A percentile compares a stretch with the other conserved stretches of the same genome.
phyloP scores from a whole-genome alignment of 805 yeast species.

The Metschnikowia reukaufii region DNA sequence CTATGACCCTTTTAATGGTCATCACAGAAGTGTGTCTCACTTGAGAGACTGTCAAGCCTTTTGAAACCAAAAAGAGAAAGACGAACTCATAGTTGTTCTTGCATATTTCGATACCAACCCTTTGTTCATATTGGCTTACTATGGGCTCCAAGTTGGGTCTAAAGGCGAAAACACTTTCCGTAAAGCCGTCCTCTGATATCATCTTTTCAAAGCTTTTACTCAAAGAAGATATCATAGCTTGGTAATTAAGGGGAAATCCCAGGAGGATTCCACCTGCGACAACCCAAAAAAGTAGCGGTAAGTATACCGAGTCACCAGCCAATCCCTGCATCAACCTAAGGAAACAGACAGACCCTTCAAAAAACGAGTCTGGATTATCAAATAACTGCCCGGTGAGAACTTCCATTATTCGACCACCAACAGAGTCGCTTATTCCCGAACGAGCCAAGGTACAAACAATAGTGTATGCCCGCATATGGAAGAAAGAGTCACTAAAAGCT shows the following conservation, averaged over 20 bases:
- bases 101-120: conserved; percentile 39
- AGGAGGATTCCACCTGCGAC: conserved; percentile 13
- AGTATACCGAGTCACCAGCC: conserved; percentile 43
- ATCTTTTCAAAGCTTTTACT: conserved; percentile 28
- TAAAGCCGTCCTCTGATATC: conserved; percentile 24
- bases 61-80: conserved; percentile 47
- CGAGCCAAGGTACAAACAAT: conserved; percentile 69
- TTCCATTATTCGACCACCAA: conserved; percentile 35
- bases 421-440: conserved; percentile 59
- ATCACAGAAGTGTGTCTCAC: conserved; percentile 48
- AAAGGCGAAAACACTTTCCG: conserved; percentile 31
- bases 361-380: conserved; percentile 28
- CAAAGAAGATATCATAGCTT: conserved; percentile 23
- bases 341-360: conserved; percentile 45
- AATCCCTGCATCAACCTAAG: conserved; percentile 51
- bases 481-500: conserved; percentile 56
- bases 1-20: conserved; percentile 1
- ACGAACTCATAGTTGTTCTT: conserved; percentile 52
- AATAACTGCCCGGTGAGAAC: conserved; percentile 24
- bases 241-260: conserved; percentile 15
- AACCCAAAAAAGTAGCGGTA: conserved; percentile 52
- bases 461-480: conserved; percentile 67
- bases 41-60: conserved; percentile 61
- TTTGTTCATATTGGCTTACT: conserved; percentile 44
- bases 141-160: conserved; percentile 41